phyloP scores from a whole-genome alignment of 768 basidiomycete genomes.

The Suillus clintonianus region DNA sequence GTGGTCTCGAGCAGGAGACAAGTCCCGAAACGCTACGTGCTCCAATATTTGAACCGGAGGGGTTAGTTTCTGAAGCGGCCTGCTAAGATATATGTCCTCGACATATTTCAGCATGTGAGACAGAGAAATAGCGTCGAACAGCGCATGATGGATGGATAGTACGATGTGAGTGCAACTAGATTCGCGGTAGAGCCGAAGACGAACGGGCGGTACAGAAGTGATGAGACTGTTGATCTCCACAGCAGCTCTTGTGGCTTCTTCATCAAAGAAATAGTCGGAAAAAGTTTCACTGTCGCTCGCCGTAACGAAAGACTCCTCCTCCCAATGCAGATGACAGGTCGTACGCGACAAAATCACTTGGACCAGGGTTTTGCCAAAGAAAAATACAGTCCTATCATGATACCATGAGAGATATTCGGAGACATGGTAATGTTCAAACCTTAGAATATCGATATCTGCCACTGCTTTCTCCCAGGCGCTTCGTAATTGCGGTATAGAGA shows the following conservation, averaged over 20 bases:
- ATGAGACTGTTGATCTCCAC: conserved; percentile 24
- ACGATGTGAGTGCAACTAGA: conserved; percentile 12
- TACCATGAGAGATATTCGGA: neutral
- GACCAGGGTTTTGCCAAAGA: conserved; percentile 27
- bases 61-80: conserved; percentile 9
- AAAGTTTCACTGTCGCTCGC: conserved; percentile 17
- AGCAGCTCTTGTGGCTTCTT: conserved; percentile 21
- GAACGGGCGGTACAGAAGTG: conserved; percentile 19
- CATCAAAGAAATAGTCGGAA: conserved; percentile 18
- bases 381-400: conserved; percentile 31
- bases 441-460: conserved; percentile 26
- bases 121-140: conserved; percentile 35
- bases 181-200: conserved; percentile 11
- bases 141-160: conserved; percentile 35
- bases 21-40: conserved; percentile 16
- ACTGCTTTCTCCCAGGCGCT: conserved; percentile 37
- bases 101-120: conserved; percentile 29
- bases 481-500: conserved; percentile 24
- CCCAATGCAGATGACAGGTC: conserved; percentile 16
- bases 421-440: conserved; percentile 13
- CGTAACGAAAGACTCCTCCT: conserved; percentile 14
- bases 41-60: conserved; percentile 24
- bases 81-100: conserved; percentile 21
- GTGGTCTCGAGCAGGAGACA: conserved; percentile 18
- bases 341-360: conserved; percentile 27